Base-by-base conservation (phyloP, 139 green algal genomes). In the Micractinium sp. region DNA sequence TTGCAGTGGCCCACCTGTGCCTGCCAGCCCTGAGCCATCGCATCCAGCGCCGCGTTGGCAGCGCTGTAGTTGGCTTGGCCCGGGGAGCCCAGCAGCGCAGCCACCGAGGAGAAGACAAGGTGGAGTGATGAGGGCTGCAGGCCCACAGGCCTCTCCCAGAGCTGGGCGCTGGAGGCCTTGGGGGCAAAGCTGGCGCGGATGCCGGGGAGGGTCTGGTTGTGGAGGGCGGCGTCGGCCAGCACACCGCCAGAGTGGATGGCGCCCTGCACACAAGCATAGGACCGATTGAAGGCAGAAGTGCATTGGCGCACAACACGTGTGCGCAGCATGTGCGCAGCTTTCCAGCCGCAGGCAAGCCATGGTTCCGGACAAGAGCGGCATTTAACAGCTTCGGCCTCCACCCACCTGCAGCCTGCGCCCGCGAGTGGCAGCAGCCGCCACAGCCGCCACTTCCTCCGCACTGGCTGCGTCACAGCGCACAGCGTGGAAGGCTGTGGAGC, bases 1-100 rank as follows among this genome's bases (percentile, higher is more conserved):
- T 25, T 25, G 63, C 63, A 23, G 12, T 25, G 63, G 23, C 85
- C 20, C 47, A 83, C 85, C 85, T 88, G 85, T 5, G 74, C 53
- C 73, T 92, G 79, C 75, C 71, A 73, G 66, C 15, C n/a, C 20
- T 60, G 36, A 35, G 92, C 90, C 87, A 93, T 60, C 1, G 89
- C 87, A 84, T 98, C 95, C 67, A 98, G 90, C 19, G 89, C 90
- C 19, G 95, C 92, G 77, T 98, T 98, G 31, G 96, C 96, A 27
- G 93, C 95, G 76, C 87, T 87, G 88, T 98, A 98, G 90, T 95
- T 97, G 77, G 92, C 90, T 90, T 98, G 96, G 47, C 96, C 96
- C 27, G 96, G 94, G 9, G 94, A 96, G 75, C 96, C 96, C 60
- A 98, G 87, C 38, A 98, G 91, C 0, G 93, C 89, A 4, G 96